Evolutionary conservation across 106 monocot genomes (phyloP), one percentile per base, ranked within the genome.

Genomic region (Dendrobium nobile): DNA sequence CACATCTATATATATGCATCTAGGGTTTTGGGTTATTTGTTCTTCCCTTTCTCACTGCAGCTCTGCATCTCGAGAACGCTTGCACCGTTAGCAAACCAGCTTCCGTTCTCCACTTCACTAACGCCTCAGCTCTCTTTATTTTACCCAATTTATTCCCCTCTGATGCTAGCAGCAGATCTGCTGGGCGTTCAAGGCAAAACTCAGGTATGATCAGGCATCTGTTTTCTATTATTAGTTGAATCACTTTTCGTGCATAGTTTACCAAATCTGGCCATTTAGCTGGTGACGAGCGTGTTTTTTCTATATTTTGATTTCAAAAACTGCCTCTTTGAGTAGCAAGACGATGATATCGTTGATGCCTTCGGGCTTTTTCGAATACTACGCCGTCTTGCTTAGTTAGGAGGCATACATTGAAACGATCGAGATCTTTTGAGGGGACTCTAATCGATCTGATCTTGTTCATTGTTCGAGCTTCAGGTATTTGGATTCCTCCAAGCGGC

Each of bases 251-350:
- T 26, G 64, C 61, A 65, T 65, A 2, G 51, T 51, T 51, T 13
- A 15, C 13, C 51, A 13, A 10, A 65, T 65, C 24, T 4, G 1
- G 24, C 15, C 26, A 65, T 1, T 26, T 22, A 22, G 26, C 22
- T 10, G n/a, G n/a, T 7, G n/a, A 7, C 7, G 5, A 22, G 15
- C 1, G 24, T 26, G 2, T 24, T 26, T 11, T 10, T 65, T 65
- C 64, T 65, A 64, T n/a, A 4, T 65, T 7, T 22, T 9, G 18
- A 65, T 65, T 65, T 24, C 24, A 7, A 24, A 0, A 65, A 24
- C 64, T 33, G 37, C 40, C 72, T 72, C 72, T 72, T 40, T 40
- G 40, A 72, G 72, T 72, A 72, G 72, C 72, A 33, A 72, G 11
- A 10, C 4, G 37, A 13, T 37, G 0, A 72, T 41, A 11, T 72